A percentile compares a stretch with the other conserved stretches of the same genome.
Evolutionary conservation across 2,329 filamentous ascomycete genomes (phyloP).

Genomic region (Cytospora piceae): DNA sequence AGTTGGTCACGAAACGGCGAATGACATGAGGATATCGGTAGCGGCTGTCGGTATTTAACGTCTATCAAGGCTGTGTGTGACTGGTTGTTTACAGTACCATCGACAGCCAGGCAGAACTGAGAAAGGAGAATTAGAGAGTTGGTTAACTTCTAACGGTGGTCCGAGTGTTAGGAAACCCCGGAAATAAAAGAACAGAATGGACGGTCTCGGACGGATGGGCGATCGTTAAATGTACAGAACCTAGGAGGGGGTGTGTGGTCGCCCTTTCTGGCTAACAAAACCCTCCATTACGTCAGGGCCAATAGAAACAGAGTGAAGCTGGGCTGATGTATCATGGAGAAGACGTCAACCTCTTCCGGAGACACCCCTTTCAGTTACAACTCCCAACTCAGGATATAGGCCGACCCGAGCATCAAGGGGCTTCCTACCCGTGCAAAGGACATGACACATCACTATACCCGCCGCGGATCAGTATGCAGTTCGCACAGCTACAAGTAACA

Average conservation of each 20-base stretch:
- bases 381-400: not conserved
- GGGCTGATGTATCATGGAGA: conserved; percentile 3
- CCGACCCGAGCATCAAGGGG: conserved; percentile 10
- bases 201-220: conserved; percentile 11
- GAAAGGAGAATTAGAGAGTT: not conserved
- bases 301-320: conserved; percentile 13
- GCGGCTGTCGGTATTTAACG: conserved; percentile 9
- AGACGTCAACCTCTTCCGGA: conserved; percentile 7
- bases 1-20: conserved; percentile 18
- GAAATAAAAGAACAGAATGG: conserved; percentile 12
- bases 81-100: conserved; percentile 13
- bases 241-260: not conserved
- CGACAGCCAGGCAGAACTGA: conserved; percentile 1
- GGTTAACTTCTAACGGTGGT: no score
- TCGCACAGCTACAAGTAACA: not conserved
- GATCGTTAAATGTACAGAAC: conserved; percentile 10
- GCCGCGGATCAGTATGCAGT: not conserved
- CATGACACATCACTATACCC: not conserved
- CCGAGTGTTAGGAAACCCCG: not conserved
- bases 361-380: not conserved
- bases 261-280: conserved; percentile 1
- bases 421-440: not conserved
- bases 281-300: conserved; percentile 10
- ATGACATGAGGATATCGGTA: conserved; percentile 10
- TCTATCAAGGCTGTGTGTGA: conserved; percentile 15